Evolutionary conservation across 371 early-diverging fungal genomes (phyloP).

Genomic region (Saksenaea vasiformis): DNA sequence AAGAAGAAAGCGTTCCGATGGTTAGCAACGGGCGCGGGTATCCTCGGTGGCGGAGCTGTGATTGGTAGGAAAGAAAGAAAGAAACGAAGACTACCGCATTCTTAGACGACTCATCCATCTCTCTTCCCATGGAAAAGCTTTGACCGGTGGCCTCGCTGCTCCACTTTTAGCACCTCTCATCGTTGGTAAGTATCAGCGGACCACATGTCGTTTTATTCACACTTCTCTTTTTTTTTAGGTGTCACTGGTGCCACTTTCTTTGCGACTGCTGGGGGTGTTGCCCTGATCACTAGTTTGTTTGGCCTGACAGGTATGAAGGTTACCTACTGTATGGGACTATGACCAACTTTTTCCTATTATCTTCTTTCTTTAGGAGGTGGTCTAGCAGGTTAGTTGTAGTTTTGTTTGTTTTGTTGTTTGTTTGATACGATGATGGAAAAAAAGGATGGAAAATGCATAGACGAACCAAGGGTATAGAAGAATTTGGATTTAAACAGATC

Average conservation of each 20-base stretch:
- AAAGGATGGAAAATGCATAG: slow-evolving; percentile 57
- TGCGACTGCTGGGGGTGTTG: slow-evolving; percentile 64
- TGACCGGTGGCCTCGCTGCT: slow-evolving; percentile 72
- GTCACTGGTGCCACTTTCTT: slow-evolving; percentile 62
- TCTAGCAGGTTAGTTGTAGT: slow-evolving; percentile 46
- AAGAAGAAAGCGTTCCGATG: slow-evolving; percentile 56
- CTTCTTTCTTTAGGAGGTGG: slow-evolving; percentile 52
- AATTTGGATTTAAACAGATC: slow-evolving; percentile 61
- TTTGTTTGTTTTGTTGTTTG: background rate
- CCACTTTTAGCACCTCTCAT: slow-evolving; percentile 63
- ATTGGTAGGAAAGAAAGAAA: slow-evolving; percentile 42
- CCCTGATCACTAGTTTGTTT: slow-evolving; percentile 64
- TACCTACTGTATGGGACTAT: background rate
- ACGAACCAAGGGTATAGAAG: slow-evolving; percentile 53
- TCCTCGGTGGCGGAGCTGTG: slow-evolving; percentile 63
- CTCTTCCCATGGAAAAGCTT: slow-evolving; percentile 28
- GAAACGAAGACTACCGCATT: background rate
- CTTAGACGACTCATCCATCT: background rate
- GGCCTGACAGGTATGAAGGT: slow-evolving; percentile 49
- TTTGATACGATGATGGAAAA: background rate
- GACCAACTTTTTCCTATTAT: background rate
- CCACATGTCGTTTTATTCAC: background rate
- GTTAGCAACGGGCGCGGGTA: slow-evolving; percentile 63
- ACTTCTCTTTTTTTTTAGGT: slow-evolving; percentile 24
- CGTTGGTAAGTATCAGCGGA: slow-evolving; percentile 23